phyloP scores from a whole-genome alignment of 352 stramenopile genomes.

The Plasmopara muralis region DNA sequence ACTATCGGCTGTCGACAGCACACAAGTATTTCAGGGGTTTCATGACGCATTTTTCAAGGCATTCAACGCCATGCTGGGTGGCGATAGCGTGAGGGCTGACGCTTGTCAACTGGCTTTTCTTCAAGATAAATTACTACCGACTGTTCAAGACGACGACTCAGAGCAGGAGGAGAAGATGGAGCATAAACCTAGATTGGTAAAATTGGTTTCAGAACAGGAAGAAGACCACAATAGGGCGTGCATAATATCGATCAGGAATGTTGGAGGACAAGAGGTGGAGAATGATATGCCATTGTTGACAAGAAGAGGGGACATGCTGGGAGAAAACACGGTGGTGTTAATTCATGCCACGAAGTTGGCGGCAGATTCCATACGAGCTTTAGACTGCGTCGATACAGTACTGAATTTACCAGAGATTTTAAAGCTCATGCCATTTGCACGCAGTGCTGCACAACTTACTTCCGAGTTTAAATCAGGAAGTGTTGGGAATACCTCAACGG shows the following conservation, averaged over 20 bases:
- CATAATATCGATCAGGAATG: slow-evolving; percentile 27
- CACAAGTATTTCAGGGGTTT: slow-evolving; percentile 45
- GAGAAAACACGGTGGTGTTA: slow-evolving; percentile 45
- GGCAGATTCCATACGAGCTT: slow-evolving; percentile 24
- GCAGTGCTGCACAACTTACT: slow-evolving; percentile 38
- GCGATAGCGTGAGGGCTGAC: slow-evolving; percentile 44
- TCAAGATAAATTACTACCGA: slow-evolving; percentile 50
- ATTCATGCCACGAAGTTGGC: slow-evolving; percentile 37
- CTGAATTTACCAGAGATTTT: slow-evolving; percentile 44
- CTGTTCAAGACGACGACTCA: slow-evolving; percentile 24
- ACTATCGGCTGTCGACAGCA: slow-evolving; percentile 30
- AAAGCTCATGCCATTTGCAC: slow-evolving; percentile 68
- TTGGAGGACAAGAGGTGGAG: slow-evolving; percentile 32
- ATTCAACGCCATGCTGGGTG: slow-evolving; percentile 58
- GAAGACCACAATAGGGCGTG: slow-evolving; percentile 41
- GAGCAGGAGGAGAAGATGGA: slow-evolving; percentile 18
- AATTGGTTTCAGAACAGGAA: slow-evolving; percentile 22
- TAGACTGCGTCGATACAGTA: slow-evolving; percentile 46
- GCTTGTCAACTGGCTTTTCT: slow-evolving; percentile 63
- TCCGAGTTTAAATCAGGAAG: slow-evolving; percentile 13
- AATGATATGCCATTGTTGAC: slow-evolving; percentile 52
- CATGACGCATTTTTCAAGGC: slow-evolving; percentile 55
- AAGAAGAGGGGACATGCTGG: slow-evolving; percentile 30
- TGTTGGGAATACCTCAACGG: slow-evolving; percentile 3
- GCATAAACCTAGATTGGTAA: slow-evolving; percentile 45